phyloP scores from a whole-genome alignment of 345 rosid species.

The Syzygium jambos region DNA sequence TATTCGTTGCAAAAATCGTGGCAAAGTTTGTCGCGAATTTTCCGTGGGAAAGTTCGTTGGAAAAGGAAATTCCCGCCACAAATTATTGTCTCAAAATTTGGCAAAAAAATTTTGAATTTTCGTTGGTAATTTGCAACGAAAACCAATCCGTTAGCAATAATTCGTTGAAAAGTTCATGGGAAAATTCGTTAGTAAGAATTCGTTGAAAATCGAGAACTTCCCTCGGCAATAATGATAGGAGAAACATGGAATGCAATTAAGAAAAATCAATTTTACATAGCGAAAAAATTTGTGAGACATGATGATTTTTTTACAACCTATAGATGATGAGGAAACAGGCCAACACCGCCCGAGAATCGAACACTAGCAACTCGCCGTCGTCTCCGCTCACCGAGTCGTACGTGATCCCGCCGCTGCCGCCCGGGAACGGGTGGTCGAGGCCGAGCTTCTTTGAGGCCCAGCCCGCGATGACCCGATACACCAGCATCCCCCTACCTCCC shows the following conservation, averaged over 20 bases:
- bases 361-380: conserved; percentile 11
- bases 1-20: too few relatives aligned
- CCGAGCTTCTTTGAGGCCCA: not conserved
- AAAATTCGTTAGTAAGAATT: too few relatives aligned
- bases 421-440: conserved; percentile 1
- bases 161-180: too few relatives aligned
- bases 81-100: too few relatives aligned
- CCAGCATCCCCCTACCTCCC: conserved; percentile 10
- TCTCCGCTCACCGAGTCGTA: conserved; percentile 13
- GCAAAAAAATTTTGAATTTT: too few relatives aligned
- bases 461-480: conserved; percentile 12
- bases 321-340: conserved; percentile 14
- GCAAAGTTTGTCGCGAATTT: too few relatives aligned
- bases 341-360: conserved; percentile 7
- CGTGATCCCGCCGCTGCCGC: not conserved
- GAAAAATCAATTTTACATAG: not conserved
- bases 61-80: too few relatives aligned
- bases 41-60: too few relatives aligned
- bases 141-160: too few relatives aligned
- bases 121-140: too few relatives aligned
- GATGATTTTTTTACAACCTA: conserved; percentile 1
- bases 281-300: not conserved
- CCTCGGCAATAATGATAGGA: not conserved
- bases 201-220: not conserved
- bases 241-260: not conserved